These are phyloP conservation scores for Leccinum subspadiceum DNA, from an alignment of 1,284 basidiomycete genomes.

Conservation along the genomic window DNA sequence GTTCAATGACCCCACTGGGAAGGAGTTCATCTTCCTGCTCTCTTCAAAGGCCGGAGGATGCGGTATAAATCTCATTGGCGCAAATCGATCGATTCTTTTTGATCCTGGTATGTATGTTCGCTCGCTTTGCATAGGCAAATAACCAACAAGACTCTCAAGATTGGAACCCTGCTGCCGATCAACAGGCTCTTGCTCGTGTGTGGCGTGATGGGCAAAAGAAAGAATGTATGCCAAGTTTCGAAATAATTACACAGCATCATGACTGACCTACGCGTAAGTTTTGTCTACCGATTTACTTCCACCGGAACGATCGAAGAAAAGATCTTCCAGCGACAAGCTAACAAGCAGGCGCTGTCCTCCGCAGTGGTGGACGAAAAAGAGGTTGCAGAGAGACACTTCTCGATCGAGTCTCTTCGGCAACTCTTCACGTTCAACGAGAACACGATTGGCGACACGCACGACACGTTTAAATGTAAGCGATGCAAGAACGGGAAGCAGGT, in stretches of 20 bases:
- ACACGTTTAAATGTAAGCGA: constrained; percentile 96
- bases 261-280: no score
- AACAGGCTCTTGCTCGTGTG: constrained; percentile 96
- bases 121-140: not conserved
- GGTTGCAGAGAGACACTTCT: constrained; percentile 95
- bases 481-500: constrained; percentile 88
- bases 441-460: constrained; percentile 92
- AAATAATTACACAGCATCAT: no score
- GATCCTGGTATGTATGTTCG: constrained; percentile 72
- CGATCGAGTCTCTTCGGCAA: constrained; percentile 84
- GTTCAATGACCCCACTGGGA: constrained; percentile 95
- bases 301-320: constrained; percentile 81
- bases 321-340: constrained; percentile 94
- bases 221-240: constrained; percentile 18
- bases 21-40: constrained; percentile 94
- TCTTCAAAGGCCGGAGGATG: constrained; percentile 98
- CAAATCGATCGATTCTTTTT: constrained; percentile 93
- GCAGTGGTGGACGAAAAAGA: constrained; percentile 98
- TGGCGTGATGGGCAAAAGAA: constrained; percentile 99
- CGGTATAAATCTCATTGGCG: constrained; percentile 97
- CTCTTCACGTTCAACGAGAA: constrained; percentile 91
- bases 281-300: no score
- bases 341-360: constrained; percentile 95
- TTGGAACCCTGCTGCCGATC: constrained; percentile 98
- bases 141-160: constrained; percentile 47